Base-by-base conservation (phyloP, 2,329 filamentous ascomycete species). In the Rhinocladiella similis region DNA sequence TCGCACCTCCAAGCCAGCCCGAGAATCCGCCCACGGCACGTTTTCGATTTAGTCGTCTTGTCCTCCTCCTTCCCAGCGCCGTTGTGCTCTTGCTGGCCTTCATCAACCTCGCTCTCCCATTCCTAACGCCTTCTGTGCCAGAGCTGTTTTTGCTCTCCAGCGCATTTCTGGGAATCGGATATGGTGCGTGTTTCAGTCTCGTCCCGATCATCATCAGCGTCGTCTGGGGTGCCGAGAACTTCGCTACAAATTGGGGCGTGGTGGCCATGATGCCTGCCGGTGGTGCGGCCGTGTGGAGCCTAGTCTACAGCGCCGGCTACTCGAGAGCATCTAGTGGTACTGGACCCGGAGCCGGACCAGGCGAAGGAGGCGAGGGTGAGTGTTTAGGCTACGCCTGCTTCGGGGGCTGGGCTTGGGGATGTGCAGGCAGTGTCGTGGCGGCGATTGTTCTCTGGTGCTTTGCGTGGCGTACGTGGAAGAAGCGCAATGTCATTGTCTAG, bases 161-260 rank as follows among this genome's bases (percentile, higher is more conserved):
- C 0, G 84, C 88, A 0, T 80, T 92, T 1, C 85, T 99, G 5
- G 94, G 94, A 5, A 87, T 91, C 1, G 94, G 94, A 43, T 97
- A 99, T 69, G 94, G 94, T 43, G 92, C 92, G 29, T 84, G 92
- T 19, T 99, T 97, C 77, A 89, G 85, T 47, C 81, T 97, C 5
- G 89, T 89, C 0, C 94, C 94, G 1, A 92, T 97, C 63, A 90
- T 97, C 54, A 88, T 97, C 65, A 91, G 87, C n/a, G 91, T 97
- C 9, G 93, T 99, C 45, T 99, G 94, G 94, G 94, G 94, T 22
- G 91, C 96, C 0, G 92, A 97, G 77, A 99, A 97, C 71, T 97
- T 99, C 70, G 94, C 91, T 56, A 99, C 94, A 0, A 97, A 99
- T 67, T 99, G 93, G 86, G 94, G 94, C 9, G 92, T 97, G 59